Conservation (phyloP, 768 basidiomycete species). For the Leucocoprinus sp. region DNA sequence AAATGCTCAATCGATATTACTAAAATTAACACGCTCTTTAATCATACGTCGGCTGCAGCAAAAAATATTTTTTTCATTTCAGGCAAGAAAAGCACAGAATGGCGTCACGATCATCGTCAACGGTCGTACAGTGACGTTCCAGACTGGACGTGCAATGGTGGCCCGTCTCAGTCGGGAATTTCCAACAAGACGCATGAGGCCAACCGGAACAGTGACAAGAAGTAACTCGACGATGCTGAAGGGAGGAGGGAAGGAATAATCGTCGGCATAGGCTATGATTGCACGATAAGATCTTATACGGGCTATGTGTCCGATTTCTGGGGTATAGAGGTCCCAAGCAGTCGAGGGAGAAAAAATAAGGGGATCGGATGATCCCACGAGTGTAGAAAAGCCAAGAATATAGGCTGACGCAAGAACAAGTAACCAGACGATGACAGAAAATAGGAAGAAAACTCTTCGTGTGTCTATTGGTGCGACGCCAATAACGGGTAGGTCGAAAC, state of each 20-base stretch:
- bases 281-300: conserved; percentile 31
- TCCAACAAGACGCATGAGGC: background rate
- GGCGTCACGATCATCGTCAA: conserved; percentile 1
- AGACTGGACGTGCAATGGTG: background rate
- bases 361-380: conserved; percentile 15
- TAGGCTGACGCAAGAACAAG: conserved; percentile 27
- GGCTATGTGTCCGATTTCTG: conserved; percentile 32
- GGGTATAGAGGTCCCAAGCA: conserved; percentile 45
- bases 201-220: conserved; percentile 4
- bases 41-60: too few species aligned
- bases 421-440: conserved; percentile 26
- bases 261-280: conserved; percentile 26
- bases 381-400: conserved; percentile 21
- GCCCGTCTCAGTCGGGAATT: background rate
- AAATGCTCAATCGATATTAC: background rate
- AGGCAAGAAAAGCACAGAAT: background rate
- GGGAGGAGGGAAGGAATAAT: conserved; percentile 41
- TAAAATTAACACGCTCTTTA: too few species aligned
- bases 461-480: conserved; percentile 39
- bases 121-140: conserved; percentile 10
- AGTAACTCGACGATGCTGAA: conserved; percentile 33
- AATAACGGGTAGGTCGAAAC: conserved; percentile 6
- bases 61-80: too few species aligned
- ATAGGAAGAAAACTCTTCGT: conserved; percentile 32
- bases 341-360: background rate